phyloP scores from a whole-genome alignment of 1,284 basidiomycete genomes.

The Inonotus hispidus region DNA sequence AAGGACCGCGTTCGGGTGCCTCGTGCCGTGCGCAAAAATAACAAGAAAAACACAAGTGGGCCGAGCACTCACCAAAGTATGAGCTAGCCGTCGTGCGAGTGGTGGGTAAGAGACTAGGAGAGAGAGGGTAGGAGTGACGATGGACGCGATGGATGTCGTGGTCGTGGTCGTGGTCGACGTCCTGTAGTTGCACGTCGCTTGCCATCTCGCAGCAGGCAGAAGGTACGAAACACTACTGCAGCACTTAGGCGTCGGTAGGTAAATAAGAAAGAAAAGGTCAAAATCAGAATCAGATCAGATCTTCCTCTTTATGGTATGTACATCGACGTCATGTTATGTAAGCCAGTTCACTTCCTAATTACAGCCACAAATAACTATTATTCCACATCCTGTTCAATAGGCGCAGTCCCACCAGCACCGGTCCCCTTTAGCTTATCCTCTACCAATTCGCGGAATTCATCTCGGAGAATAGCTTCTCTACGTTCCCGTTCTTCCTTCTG shows the following conservation, averaged over 20 bases:
- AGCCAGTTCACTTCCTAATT: not conserved
- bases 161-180: not conserved
- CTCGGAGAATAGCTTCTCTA: constrained; percentile 75
- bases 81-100: not conserved
- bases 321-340: constrained; percentile 5
- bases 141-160: not conserved
- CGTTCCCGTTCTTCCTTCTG: constrained; percentile 91
- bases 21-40: not conserved
- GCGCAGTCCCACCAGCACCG: not conserved
- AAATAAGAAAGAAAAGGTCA: not conserved
- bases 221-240: no score
- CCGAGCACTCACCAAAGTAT: constrained; percentile 2
- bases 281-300: not conserved
- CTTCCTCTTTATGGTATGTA: no score
- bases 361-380: not conserved
- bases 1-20: not conserved
- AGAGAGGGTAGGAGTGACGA: not conserved
- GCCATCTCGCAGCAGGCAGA: not conserved
- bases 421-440: constrained; percentile 60
- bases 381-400: not conserved
- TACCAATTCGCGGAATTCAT: constrained; percentile 79
- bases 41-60: not conserved
- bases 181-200: not conserved
- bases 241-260: not conserved
- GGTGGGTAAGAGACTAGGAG: not conserved